These are phyloP conservation scores for Pontederia crassipes DNA, from an alignment of 176 grass and related monocot genomes.

Conservation along the genomic window DNA sequence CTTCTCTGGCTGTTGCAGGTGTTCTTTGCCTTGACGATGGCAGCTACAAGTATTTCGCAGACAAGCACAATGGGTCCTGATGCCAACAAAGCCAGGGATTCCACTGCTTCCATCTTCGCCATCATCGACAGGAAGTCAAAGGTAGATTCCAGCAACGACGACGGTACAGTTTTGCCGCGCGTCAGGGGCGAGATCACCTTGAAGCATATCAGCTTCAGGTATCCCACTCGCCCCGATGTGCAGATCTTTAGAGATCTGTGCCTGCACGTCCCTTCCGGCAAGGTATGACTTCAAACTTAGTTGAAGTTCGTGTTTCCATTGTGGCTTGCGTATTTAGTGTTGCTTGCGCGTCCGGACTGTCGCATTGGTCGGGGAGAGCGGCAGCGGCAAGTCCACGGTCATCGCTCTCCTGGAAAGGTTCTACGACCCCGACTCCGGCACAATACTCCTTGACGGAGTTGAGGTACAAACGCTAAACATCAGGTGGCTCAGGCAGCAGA, in stretches of 20 bases:
- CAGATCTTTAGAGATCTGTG: conserved; percentile 58
- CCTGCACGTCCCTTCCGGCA: conserved; percentile 48
- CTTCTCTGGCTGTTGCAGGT: conserved; percentile 29
- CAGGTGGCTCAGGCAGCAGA: conserved; percentile 65
- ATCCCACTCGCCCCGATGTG: conserved; percentile 54
- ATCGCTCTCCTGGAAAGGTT: conserved; percentile 68
- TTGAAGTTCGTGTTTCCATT: background rate
- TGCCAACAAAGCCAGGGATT: conserved; percentile 61
- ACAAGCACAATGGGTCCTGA: conserved; percentile 65
- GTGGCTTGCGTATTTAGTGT: no score
- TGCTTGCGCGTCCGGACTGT: conserved; percentile 25
- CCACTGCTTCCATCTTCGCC: conserved; percentile 58
- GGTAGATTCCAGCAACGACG: conserved; percentile 43
- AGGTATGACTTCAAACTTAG: conserved; percentile 30
- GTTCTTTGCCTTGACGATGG: conserved; percentile 57
- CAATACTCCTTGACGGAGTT: conserved; percentile 43
- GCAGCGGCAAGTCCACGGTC: conserved; percentile 68
- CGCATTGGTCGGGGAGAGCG: conserved; percentile 77
- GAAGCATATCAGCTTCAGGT: conserved; percentile 57
- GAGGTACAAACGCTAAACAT: conserved; percentile 56
- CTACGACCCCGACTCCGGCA: conserved; percentile 60
- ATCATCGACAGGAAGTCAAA: conserved; percentile 59
- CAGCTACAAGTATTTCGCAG: conserved; percentile 55
- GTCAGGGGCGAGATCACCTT: conserved; percentile 66
- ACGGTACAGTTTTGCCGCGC: conserved; percentile 35